A percentile compares a stretch with the other conserved stretches of the same genome.
phyloP scores from a whole-genome alignment of 176 grass and related monocot genomes.

The Eragrostis nindensis region DNA sequence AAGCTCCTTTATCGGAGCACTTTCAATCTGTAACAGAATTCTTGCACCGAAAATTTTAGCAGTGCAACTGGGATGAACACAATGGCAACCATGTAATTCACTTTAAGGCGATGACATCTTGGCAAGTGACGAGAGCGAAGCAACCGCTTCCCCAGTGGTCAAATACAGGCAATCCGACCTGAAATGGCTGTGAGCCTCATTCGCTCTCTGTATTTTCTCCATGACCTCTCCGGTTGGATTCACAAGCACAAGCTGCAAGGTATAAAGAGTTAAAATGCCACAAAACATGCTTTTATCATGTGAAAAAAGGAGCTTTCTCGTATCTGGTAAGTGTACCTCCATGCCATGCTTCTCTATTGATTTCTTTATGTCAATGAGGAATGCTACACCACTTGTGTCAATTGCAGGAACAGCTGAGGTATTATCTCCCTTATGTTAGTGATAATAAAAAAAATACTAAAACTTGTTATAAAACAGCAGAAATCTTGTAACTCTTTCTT shows the following conservation, averaged over 20 bases:
- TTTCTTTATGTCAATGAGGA: constrained; percentile 83
- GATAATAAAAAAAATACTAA: not conserved
- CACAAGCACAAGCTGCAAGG: constrained; percentile 70
- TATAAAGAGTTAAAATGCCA: not conserved
- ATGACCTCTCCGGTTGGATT: constrained; percentile 95
- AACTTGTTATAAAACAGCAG: not conserved
- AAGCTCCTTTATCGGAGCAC: not conserved
- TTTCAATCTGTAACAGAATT: not conserved
- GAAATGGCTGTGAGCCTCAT: constrained; percentile 59
- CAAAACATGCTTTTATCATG: not conserved
- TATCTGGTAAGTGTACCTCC: constrained; percentile 52
- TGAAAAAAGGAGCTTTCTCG: not conserved
- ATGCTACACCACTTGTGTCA: constrained; percentile 87
- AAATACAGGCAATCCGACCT: constrained; percentile 67
- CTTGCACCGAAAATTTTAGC: not conserved
- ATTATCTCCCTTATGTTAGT: not conserved
- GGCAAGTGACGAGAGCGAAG: constrained; percentile 66
- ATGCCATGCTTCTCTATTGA: constrained; percentile 63
- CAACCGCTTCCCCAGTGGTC: constrained; percentile 72
- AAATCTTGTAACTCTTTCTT: no score
- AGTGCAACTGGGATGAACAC: not conserved
- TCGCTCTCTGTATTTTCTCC: constrained; percentile 93
- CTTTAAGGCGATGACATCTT: constrained; percentile 64
- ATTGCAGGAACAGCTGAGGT: constrained; percentile 66
- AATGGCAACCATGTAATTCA: not conserved